Evolutionary conservation across 164 flowering plant species (phyloP), one percentile per base, ranked within the genome.

Genomic region (Sextonia rubra): DNA sequence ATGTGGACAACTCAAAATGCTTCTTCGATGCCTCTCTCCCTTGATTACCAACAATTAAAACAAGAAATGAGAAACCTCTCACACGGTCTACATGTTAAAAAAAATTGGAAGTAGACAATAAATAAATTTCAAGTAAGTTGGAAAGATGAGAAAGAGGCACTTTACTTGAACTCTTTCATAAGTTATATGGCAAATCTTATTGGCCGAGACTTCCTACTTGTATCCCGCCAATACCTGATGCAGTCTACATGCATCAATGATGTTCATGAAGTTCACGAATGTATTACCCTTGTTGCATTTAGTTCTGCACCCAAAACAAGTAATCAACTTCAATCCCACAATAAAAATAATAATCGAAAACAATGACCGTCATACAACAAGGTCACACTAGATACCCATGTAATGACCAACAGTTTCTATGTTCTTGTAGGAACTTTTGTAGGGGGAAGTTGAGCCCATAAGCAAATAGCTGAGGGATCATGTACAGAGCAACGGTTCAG

Each of bases 251-350:
- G 76, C 89, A 0, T 86, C 86, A 25, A 9, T 68, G 1, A 87
- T 68, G 18, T 73, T n/a, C 0, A 93, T 89, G 82, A 93, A 89
- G 73, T 93, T 93, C 0, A 90, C 98, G 69, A 93, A 93, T 0
- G 98, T 97, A 66, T 88, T 91, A 1, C 98, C 93, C 68, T 84
- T 83, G 80, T 89, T 89, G 49, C 77, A 68, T 47, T 74, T 72
- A 7, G 56, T 83, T 44, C 94, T 93, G 84, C 76, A 75, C 32
- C 6, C 68, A 20, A 26, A 55, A 12, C 23, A 37, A 56, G 2
- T 11, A 49, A 27, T 2, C 26, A 72, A 1, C 22, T 63, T 18
- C 25, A 37, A 4, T 17, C 14, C 3, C 18, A 15, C 23, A 55
- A 3, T 4, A 7, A 17, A 0, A 48, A 66, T 25, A 32, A 30